Conservation (phyloP, 352 stramenopile species). For the Saprolegnia diclina region DNA sequence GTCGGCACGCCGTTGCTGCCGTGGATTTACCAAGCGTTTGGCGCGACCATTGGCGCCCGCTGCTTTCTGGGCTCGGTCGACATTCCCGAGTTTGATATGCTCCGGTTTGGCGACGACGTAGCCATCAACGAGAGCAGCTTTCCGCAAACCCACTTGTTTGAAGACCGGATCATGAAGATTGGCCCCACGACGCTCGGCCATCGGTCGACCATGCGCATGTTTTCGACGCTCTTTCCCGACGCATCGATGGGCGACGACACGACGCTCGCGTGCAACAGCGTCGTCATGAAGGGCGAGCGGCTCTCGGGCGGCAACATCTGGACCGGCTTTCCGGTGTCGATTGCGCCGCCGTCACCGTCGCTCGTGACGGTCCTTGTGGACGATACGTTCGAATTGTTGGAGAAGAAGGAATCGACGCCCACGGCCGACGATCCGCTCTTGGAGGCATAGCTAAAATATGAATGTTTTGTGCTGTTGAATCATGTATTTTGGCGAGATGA, state of each 20-base stretch:
- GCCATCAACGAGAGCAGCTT: constrained; percentile 4
- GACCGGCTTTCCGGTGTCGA: background rate
- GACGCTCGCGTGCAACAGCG: background rate
- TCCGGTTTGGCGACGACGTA: background rate
- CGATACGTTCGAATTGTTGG: too few relatives aligned
- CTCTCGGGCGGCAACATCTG: background rate
- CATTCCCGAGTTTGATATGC: constrained; percentile 6
- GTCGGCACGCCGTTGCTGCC: constrained; percentile 4
- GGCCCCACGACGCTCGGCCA: background rate
- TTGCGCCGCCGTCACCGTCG: background rate
- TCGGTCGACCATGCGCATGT: constrained; percentile 9
- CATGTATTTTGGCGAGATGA: too few relatives aligned
- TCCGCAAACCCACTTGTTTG: constrained; percentile 13
- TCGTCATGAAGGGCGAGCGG: constrained; percentile 14
- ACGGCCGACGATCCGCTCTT: background rate
- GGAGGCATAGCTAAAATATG: background rate
- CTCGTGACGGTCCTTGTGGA: background rate
- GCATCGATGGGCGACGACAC: background rate
- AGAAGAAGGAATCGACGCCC: background rate
- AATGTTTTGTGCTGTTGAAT: too few relatives aligned
- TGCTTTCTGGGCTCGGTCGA: constrained; percentile 6
- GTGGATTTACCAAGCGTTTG: background rate
- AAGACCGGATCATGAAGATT: constrained; percentile 11
- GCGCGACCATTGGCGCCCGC: background rate
- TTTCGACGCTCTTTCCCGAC: background rate